Evolutionary conservation across 257 asterid genomes (phyloP), one percentile per base, ranked within the genome.

Genomic region (Gynochthodes officinalis): DNA sequence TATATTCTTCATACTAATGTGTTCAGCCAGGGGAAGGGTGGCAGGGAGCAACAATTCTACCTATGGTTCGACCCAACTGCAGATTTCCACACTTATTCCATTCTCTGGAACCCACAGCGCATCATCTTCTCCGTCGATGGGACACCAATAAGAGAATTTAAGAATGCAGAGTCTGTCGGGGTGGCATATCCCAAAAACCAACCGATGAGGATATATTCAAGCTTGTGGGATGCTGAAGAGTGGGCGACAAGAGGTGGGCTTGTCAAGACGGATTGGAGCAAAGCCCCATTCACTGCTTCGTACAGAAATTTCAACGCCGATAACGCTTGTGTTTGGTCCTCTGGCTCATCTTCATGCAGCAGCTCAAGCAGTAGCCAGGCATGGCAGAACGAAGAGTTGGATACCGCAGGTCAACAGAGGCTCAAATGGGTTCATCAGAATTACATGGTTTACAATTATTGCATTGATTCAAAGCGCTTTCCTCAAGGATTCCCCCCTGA

Each of bases 171-270:
- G 4, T 40, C 70, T 16, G 52, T 64, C 2, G 55, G 70, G 10
- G 70, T 64, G 28, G n/a, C 70, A 6, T 64, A 64, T 15, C 70
- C 70, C 21, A 64, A 64, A 1, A 61, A 60, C 21, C 75, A 71
- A 19, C 21, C 75, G 16, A 71, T 71, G 75, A 71, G 67, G 59
- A 71, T 71, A 25, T 71, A 71, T 59, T 71, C 75, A 3, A 71
- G 75, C 65, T 63, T 71, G 43, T 71, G 75, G 75, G 64, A 71
- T 30, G 75, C 75, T 0, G 75, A 71, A 16, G 75, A 71, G 18
- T 71, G 75, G 75, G 70, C 70, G 1, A 64, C 70, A 12, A 14
- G 70, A 16, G 70, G 70, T 11, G 70, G 70, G 14, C 54, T 64
- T 2, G 2, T 64, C 3, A 64, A 64, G 23, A 64, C 70, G n/a